These are phyloP conservation scores for Syzygium aqueum DNA, from an alignment of 345 rosid species.

Conservation along the genomic window DNA sequence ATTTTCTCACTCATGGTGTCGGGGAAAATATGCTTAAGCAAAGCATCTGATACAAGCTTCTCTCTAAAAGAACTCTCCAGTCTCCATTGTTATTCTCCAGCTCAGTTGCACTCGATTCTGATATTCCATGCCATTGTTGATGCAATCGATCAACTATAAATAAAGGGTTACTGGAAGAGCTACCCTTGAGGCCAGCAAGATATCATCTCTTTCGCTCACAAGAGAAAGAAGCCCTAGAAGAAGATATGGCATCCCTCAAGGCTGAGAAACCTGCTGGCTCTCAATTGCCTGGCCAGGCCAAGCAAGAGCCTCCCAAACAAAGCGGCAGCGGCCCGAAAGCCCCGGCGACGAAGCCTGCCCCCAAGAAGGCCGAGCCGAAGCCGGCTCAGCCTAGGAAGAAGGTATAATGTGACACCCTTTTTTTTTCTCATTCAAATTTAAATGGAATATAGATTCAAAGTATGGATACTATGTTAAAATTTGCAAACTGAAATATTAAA, in stretches of 20 bases:
- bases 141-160: background rate
- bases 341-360: conserved; percentile 24
- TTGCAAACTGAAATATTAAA: background rate
- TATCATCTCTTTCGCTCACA: too few relatives aligned
- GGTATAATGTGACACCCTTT: conserved; percentile 9
- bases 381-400: conserved; percentile 37
- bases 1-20: conserved; percentile 5
- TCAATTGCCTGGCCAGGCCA: conserved; percentile 12
- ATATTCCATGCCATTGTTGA: background rate
- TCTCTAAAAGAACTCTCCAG: background rate
- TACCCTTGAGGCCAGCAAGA: background rate
- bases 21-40: conserved; percentile 5
- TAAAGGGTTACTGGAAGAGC: background rate
- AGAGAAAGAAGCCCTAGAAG: background rate
- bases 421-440: background rate
- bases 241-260: conserved; percentile 43
- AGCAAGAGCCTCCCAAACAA: conserved; percentile 25
- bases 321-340: conserved; percentile 15
- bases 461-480: background rate
- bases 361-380: conserved; percentile 38
- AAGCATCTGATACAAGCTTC: conserved; percentile 24
- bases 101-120: conserved; percentile 7
- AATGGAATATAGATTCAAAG: background rate
- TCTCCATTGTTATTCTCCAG: conserved; percentile 16
- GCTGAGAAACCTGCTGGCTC: conserved; percentile 36